phyloP scores from a whole-genome alignment of 768 basidiomycete genomes.

The Coprinopsis sp. region DNA sequence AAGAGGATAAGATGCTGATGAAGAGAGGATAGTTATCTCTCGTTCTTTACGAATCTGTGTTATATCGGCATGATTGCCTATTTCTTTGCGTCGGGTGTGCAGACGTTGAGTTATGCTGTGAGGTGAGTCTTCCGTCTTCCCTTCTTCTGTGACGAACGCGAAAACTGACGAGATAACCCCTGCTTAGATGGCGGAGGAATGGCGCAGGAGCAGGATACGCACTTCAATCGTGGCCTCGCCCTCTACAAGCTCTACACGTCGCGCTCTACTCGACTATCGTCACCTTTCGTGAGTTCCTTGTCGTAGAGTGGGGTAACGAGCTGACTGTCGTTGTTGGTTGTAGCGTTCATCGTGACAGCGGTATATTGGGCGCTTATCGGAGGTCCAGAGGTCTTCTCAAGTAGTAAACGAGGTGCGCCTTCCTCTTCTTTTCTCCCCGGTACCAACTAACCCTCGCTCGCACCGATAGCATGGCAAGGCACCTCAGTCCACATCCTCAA shows the following conservation, averaged over 20 bases:
- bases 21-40: background rate
- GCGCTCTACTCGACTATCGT: constrained; percentile 13
- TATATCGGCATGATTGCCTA: constrained; percentile 11
- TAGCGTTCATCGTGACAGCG: constrained; percentile 10
- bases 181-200: background rate
- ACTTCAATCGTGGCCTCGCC: constrained; percentile 13
- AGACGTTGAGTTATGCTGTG: constrained; percentile 8
- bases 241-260: constrained; percentile 11
- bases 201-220: constrained; percentile 7
- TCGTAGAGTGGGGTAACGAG: background rate
- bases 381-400: constrained; percentile 5
- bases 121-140: too few relatives aligned
- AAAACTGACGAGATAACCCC: too few relatives aligned
- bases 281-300: constrained; percentile 13
- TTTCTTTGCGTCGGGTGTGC: constrained; percentile 13
- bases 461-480: constrained; percentile 50
- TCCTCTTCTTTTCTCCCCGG: too few relatives aligned
- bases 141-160: background rate
- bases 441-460: background rate
- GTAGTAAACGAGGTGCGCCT: background rate
- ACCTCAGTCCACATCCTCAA: constrained; percentile 63
- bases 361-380: constrained; percentile 13
- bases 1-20: background rate
- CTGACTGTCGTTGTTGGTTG: background rate
- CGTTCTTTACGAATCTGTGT: constrained; percentile 14